phyloP scores from a whole-genome alignment of 2,329 filamentous ascomycete genomes.

The Salinomyces thailandicus region DNA sequence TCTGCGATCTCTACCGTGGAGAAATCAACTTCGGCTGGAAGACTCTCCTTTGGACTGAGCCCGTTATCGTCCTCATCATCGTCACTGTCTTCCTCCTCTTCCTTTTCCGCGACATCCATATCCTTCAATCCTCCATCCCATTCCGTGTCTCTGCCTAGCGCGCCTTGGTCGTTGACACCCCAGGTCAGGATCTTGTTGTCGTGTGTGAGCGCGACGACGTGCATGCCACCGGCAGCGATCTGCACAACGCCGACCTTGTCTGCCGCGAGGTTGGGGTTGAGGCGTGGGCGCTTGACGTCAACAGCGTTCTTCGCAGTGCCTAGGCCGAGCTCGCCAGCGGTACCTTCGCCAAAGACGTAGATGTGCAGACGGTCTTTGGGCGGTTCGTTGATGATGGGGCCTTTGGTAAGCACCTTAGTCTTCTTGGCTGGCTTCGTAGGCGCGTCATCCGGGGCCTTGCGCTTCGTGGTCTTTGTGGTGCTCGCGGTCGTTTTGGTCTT shows the following conservation, averaged over 20 bases:
- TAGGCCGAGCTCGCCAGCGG: conserved; percentile 71
- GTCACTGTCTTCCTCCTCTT: conserved; percentile 42
- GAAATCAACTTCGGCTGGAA: conserved; percentile 38
- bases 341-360: conserved; percentile 70
- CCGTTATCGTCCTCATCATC: conserved; percentile 46
- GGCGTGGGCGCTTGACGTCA: conserved; percentile 63
- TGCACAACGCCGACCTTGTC: conserved; percentile 57
- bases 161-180: conserved; percentile 80
- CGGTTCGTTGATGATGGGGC: conserved; percentile 49
- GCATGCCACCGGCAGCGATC: conserved; percentile 72
- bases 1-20: conserved; percentile 32
- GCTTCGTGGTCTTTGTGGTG: conserved; percentile 1
- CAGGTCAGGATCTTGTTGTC: conserved; percentile 76
- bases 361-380: conserved; percentile 57
- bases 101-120: conserved; percentile 40
- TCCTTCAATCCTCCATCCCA: conserved; percentile 54
- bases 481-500: conserved; percentile 2
- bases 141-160: conserved; percentile 62
- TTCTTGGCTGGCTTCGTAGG: conserved; percentile 17
- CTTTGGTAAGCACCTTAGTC: conserved; percentile 16
- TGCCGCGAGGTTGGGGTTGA: conserved; percentile 50
- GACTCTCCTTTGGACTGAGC: conserved; percentile 60
- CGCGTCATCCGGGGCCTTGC: conserved; percentile 9
- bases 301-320: conserved; percentile 55
- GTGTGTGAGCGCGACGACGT: conserved; percentile 62